phyloP scores from a whole-genome alignment of 2,329 filamentous ascomycete genomes.

The Emmonsia crescens region DNA sequence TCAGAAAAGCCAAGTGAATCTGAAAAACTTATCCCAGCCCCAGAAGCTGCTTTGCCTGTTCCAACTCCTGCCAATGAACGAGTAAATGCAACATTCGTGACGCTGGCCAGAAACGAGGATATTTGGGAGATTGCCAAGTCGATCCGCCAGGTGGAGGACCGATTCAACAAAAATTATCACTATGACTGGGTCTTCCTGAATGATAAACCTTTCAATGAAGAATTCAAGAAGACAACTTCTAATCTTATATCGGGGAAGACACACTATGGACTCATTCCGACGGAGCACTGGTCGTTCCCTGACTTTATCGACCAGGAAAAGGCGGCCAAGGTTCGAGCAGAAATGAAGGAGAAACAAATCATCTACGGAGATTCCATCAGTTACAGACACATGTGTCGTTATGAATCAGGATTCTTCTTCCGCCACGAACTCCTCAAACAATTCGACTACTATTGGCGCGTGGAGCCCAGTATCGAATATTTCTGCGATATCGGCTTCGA shows the following conservation, averaged over 20 bases:
- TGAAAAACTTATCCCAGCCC: neutral
- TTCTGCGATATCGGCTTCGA: slow-evolving; percentile 95
- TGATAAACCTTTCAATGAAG: slow-evolving; percentile 84
- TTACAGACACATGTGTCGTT: slow-evolving; percentile 99
- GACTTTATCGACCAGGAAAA: slow-evolving; percentile 92
- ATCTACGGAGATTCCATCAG: slow-evolving; percentile 96
- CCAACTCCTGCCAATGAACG: slow-evolving; percentile 38
- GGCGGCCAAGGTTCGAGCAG: slow-evolving; percentile 78
- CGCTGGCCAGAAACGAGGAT: slow-evolving; percentile 83
- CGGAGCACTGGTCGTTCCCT: slow-evolving; percentile 96
- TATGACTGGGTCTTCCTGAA: slow-evolving; percentile 99
- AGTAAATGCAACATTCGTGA: slow-evolving; percentile 97
- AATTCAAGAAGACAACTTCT: slow-evolving; percentile 84
- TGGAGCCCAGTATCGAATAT: slow-evolving; percentile 92
- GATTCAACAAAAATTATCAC: slow-evolving; percentile 92
- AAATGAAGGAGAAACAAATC: slow-evolving; percentile 89
- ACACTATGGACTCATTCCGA: slow-evolving; percentile 77
- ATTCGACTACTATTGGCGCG: slow-evolving; percentile 99
- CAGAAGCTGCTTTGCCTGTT: neutral
- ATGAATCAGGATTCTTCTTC: slow-evolving; percentile 99
- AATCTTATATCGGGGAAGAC: slow-evolving; percentile 88
- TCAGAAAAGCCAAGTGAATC: neutral
- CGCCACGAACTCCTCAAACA: slow-evolving; percentile 85
- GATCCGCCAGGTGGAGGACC: slow-evolving; percentile 92
- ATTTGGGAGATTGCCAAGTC: slow-evolving; percentile 95